Base-by-base conservation (phyloP, 2,329 filamentous ascomycete species). In the Fonsecaea erecta region DNA sequence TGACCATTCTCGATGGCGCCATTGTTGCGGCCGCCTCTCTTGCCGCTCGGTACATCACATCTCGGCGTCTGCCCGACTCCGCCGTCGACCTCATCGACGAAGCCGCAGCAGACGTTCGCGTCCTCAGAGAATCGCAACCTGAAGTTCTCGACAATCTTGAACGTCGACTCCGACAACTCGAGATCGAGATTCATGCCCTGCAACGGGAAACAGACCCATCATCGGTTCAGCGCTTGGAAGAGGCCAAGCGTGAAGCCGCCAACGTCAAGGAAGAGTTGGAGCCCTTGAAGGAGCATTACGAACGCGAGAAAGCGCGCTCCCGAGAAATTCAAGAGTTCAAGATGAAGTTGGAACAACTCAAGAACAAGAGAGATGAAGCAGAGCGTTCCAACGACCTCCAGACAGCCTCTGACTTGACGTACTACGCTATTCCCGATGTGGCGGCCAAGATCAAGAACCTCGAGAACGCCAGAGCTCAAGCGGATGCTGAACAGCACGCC, bases 41-140 rank as follows among this genome's bases (percentile, higher is more conserved):
- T 59, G 95, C 95, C 14, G 91, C 94, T 54, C 90, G 95, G 63
- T 99, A 99, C 73, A 88, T 99, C 60, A 99, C 95, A 0, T 88
- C 90, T 56, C 87, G 95, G 71, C 88, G 95, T 75, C 86, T 99
- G 68, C 95, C 95, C 2, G 95, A 99, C 77, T 99, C 95, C 2
- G 95, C 95, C 24, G 96, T 99, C 66, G 95, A 99, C 76, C 83
- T 99, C 54, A 91, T 99, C 66, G 95, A 99, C 73, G 95, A 99
- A 77, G 95, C 95, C 40, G 93, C 95, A 0, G 94, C 95, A 1
- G 95, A 95, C n/a, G 95, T 99, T 65, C 87, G 93, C 63, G 96
- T 99, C 28, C 93, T 93, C 35, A 88, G 95, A 71, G 95, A 99
- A 80, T 99, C 95, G 1, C 93, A 98, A 73, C 95, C 95, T 2